A percentile compares a stretch with the other conserved stretches of the same genome.
Evolutionary conservation across 768 basidiomycete genomes (phyloP).

Genomic region (Naganishia friedmannii): DNA sequence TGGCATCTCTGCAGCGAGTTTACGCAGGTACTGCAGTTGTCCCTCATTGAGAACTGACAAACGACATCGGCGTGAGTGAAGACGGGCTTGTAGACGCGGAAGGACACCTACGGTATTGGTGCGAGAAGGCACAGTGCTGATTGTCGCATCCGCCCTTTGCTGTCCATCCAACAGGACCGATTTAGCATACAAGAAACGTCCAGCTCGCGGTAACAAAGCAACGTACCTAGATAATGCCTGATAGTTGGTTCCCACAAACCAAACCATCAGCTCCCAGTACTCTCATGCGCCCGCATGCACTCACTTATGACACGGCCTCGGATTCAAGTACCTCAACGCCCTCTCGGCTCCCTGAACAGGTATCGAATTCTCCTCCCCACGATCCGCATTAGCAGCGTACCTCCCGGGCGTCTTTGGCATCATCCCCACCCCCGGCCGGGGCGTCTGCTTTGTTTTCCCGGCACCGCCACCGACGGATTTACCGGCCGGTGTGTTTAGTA

Average conservation of each 20-base stretch:
- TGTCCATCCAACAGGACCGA: slow-evolving; percentile 22
- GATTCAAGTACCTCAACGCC: slow-evolving; percentile 38
- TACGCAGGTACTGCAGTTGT: slow-evolving; percentile 39
- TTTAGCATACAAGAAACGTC: background rate
- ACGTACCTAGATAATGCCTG: slow-evolving; percentile 38
- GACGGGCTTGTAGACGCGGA: no score
- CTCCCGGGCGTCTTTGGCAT: slow-evolving; percentile 6
- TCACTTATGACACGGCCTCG: slow-evolving; percentile 49
- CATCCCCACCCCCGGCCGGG: background rate
- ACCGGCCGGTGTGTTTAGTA: background rate
- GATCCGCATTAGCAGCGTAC: background rate
- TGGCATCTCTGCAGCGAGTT: slow-evolving; percentile 42
- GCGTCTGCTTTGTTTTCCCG: background rate
- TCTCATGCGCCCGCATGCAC: slow-evolving; percentile 19
- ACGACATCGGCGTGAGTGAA: background rate
- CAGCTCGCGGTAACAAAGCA: background rate
- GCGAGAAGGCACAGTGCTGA: slow-evolving; percentile 39
- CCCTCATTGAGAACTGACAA: slow-evolving; percentile 14
- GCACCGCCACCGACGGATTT: no score
- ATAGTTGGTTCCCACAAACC: background rate
- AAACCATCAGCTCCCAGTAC: background rate
- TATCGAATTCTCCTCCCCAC: slow-evolving; percentile 14
- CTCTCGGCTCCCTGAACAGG: slow-evolving; percentile 22
- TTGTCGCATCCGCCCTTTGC: slow-evolving; percentile 41
- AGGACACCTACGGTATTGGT: slow-evolving; percentile 47